Base-by-base conservation (phyloP, 176 grass and related monocot species). In the Bothriochloa decipiens region DNA sequence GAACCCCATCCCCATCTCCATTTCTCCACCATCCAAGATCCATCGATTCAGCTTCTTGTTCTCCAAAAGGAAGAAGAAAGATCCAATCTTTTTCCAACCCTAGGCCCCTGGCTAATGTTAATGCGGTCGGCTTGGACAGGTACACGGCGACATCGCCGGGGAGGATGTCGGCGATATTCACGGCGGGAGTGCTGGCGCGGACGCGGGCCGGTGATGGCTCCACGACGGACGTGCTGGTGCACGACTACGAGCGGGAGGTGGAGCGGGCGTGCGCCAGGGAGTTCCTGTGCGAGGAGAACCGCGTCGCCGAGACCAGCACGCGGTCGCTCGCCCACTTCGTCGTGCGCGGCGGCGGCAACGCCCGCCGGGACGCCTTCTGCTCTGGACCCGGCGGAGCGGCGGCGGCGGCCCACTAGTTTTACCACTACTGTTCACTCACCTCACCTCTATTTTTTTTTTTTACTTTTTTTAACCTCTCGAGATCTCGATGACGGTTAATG, bases 121-220 rank as follows among this genome's bases (percentile, higher is more conserved):
- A 8, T 9, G 23, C 41, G 4, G 55, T 39, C 12, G 11, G 8
- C 4, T 2, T 6, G 13, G 50, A 58, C 74, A 90, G 88, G 84
- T 98, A 94, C 77, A 83, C 93, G 11, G 50, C 91, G n/a, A 39
- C 76, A 47, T 90, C 91, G 12, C 96, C 96, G 3, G 96, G 96
- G 49, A 65, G 96, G 85, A 98, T 98, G 96, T 52, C 93, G 42
- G 89, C 96, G 46, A 98, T 98, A 68, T 98, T 94, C 83, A 94
- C 93, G 26, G 93, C 96, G 3, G 91, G 85, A 1, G 96, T 98
- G 52, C 82, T 98, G 85, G 96, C 96, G n/a, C 72, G 91, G 16
- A 75, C 91, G 13, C 68, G 80, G 61, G 83, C 75, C n/a, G 78
- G 37, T 0, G 37, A 87, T 3, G 68, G 70, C 8, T 67, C 50